Evolutionary conservation across 768 basidiomycete species (phyloP).

Genomic region (Lentinula guzmanii): DNA sequence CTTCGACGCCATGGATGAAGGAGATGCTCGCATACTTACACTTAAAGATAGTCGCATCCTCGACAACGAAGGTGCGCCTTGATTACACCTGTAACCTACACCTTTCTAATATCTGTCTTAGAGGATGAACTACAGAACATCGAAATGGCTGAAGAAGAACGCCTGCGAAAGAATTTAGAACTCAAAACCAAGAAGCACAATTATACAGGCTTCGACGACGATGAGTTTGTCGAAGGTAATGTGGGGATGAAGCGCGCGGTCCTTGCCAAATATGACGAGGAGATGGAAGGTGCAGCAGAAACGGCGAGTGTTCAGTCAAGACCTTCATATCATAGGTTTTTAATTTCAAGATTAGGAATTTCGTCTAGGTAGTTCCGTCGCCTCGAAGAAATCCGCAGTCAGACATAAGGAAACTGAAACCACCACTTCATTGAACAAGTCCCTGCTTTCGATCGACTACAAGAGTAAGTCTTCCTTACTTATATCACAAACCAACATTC

Average conservation of each 20-base stretch:
- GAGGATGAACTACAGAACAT: constrained; percentile 98
- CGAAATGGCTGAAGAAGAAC: constrained; percentile 88
- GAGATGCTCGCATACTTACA: constrained; percentile 92
- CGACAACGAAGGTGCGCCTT: constrained; percentile 77
- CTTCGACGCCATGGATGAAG: constrained; percentile 87
- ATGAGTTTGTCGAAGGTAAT: constrained; percentile 75
- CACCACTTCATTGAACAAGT: constrained; percentile 69
- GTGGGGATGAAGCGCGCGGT: constrained; percentile 80
- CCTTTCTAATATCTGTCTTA: constrained; percentile 21
- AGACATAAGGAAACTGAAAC: constrained; percentile 43
- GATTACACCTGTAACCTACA: background rate
- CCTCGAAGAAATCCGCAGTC: constrained; percentile 32
- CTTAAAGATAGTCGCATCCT: constrained; percentile 94
- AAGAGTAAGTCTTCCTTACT: constrained; percentile 52
- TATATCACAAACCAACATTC: background rate
- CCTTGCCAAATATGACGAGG: constrained; percentile 91
- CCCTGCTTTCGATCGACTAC: constrained; percentile 83
- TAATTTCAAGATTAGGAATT: constrained; percentile 58
- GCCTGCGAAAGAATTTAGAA: constrained; percentile 70
- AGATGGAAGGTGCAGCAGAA: constrained; percentile 68
- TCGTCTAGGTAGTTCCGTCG: constrained; percentile 63
- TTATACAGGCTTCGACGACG: constrained; percentile 96
- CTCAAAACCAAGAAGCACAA: constrained; percentile 84
- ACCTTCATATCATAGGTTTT: background rate
- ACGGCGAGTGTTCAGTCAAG: constrained; percentile 37